A percentile compares a stretch with the other conserved stretches of the same genome.
Conservation (phyloP, 345 rosid genomes). For the Lenwebbia sp. region DNA sequence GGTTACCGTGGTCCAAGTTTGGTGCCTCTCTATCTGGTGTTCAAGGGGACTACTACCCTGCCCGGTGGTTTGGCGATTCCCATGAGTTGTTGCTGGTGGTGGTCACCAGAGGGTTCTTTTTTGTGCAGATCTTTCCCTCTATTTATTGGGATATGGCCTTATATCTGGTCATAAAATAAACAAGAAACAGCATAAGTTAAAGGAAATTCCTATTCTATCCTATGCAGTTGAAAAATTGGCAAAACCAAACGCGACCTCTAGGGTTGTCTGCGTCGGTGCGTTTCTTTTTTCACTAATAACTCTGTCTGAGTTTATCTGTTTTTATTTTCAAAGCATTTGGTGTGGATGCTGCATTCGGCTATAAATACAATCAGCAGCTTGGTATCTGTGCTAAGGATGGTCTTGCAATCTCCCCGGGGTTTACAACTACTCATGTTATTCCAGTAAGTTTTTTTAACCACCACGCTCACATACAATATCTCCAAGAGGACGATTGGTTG, state of each 20-base stretch:
- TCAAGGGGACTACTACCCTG: not conserved
- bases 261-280: not conserved
- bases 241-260: not conserved
- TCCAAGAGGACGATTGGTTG: not conserved
- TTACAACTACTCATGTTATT: conserved; percentile 73
- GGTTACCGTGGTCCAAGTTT: not conserved
- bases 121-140: not conserved
- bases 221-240: not conserved
- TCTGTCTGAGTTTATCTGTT: not conserved
- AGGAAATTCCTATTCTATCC: not conserved
- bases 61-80: not conserved
- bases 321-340: conserved; percentile 60
- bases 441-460: conserved; percentile 40
- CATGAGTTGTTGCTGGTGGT: not conserved
- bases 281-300: not conserved
- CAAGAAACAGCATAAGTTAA: not conserved
- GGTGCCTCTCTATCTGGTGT: not conserved
- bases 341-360: conserved; percentile 94
- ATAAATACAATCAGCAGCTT: conserved; percentile 72
- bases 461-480: not conserved
- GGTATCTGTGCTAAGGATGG: conserved; percentile 78
- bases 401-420: conserved; percentile 82
- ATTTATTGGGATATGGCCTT: not conserved
- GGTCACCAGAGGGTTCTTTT: not conserved
- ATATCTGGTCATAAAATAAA: not conserved